A percentile compares a stretch with the other conserved stretches of the same genome.
Conservation (phyloP, 306 rosid species). For the Lathyrus tuberosus region DNA sequence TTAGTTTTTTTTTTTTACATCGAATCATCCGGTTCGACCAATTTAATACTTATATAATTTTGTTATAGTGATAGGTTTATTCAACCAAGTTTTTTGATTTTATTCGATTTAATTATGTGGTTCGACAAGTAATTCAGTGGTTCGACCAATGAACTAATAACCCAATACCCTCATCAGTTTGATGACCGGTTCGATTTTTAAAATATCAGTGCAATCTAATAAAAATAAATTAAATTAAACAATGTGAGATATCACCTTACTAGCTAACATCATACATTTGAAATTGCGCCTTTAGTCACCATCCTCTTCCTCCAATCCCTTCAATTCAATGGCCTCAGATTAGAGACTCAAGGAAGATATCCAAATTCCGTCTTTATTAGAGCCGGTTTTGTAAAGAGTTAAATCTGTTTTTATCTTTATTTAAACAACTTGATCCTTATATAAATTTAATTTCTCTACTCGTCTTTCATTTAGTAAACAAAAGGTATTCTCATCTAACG, state of each 20-base stretch:
- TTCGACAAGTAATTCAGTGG: no score
- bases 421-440: background rate
- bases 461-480: background rate
- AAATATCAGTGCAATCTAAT: background rate
- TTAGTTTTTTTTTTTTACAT: no score
- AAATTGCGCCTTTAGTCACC: conserved; percentile 30
- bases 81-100: no score
- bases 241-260: conserved; percentile 21
- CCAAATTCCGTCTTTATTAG: no score
- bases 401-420: background rate
- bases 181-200: no score
- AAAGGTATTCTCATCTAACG: background rate
- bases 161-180: no score
- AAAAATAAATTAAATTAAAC: background rate
- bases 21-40: no score
- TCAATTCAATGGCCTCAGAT: conserved; percentile 46
- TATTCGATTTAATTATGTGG: no score
- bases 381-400: background rate
- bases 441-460: background rate
- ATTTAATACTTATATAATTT: no score
- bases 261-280: conserved; percentile 1
- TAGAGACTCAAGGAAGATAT: conserved; percentile 20
- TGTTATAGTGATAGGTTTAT: no score
- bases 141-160: no score
- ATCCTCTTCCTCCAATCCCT: background rate